Evolutionary conservation across 73 alveolate genomes (phyloP).

Genomic region (Uronychia setigera): DNA sequence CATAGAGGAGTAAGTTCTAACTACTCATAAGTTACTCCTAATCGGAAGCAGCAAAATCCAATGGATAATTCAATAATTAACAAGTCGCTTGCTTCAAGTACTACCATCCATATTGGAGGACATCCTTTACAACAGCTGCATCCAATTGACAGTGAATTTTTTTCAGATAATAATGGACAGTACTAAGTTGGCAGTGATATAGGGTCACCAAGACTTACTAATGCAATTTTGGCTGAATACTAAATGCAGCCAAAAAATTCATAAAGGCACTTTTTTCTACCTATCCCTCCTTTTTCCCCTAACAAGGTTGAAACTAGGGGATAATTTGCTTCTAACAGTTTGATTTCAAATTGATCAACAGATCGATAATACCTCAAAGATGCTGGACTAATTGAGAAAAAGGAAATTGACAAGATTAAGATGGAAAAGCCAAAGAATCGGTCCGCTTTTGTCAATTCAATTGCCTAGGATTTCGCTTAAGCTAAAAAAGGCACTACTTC

Average conservation of each 20-base stretch:
- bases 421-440: neutral
- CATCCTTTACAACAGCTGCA: neutral
- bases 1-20: too few relatives aligned
- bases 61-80: too few relatives aligned
- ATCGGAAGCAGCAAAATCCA: too few relatives aligned
- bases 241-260: neutral
- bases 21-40: too few relatives aligned
- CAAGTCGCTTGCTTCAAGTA: neutral
- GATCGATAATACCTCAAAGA: neutral
- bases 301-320: neutral
- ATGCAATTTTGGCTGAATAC: neutral
- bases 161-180: neutral
- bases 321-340: too few relatives aligned
- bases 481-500: neutral
- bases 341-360: too few relatives aligned
- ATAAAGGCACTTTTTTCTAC: neutral
- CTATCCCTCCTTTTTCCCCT: neutral
- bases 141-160: neutral
- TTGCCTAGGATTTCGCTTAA: neutral
- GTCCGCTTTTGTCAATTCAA: neutral
- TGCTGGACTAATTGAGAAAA: neutral
- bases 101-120: neutral
- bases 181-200: too few relatives aligned
- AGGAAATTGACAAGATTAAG: neutral
- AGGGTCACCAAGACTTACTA: neutral